Base-by-base conservation (phyloP, 169 alveolate genomes). In the Cryptosporidium ubiquitum region DNA sequence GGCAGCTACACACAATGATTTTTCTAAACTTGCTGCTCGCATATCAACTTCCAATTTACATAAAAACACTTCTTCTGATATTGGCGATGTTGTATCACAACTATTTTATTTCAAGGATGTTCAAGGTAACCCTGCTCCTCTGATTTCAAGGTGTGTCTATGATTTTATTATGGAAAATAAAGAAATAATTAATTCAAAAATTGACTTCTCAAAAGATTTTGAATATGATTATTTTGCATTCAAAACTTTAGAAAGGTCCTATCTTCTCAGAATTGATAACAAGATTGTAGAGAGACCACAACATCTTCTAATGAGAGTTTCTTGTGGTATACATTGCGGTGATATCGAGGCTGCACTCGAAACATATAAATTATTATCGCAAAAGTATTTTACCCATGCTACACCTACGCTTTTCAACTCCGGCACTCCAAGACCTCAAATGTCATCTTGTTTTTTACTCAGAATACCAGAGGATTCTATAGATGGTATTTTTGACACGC, bases 401-500 rank as follows among this genome's bases (percentile, higher is more conserved):
- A 97, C 99, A 7, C 99, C 99, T 20, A 98, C 99, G 12, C 95
- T 98, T 44, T 98, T 98, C 92, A 97, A 97, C 91, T 91, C 99
- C 3, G 99, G 99, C 2, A 97, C 99, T 0, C 98, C 97, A 1
- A 93, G 96, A 47, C 99, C 99, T 3, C 97, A 98, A 79, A 97
- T 98, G 99, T 94, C 98, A 70, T 95, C 98, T 69, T 98, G 99
- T 92, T 98, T 98, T 94, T 91, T 98, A 31, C 92, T 98, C 26
- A 94, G 95, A 47, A 96, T 97, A 97, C 86, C 95, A 92, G 98
- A 95, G 26, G 99, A 98, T 84, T 96, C 99, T 20, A 97, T 98
- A n/a, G 98, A 96, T 55, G 99, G 99, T 1, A 98, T 98, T 18
- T 98, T 96, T 86, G 99, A 96, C 84, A 97, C 99, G 0, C 85